Evolutionary conservation across 1,284 basidiomycete species (phyloP), one percentile per base, ranked within the genome.

Genomic region (Ceratobasidium sp.): DNA sequence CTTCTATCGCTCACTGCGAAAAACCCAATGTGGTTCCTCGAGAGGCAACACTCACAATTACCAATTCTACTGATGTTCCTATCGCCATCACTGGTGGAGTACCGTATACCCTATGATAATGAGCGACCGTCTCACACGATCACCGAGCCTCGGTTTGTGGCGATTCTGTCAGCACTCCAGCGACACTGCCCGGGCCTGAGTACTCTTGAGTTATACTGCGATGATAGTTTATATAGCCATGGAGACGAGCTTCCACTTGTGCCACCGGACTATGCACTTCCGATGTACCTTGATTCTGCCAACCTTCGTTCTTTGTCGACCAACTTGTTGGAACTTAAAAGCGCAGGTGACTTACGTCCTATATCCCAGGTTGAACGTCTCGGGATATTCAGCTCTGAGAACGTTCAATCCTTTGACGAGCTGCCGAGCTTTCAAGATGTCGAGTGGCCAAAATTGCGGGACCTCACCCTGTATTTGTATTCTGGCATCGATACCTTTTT

Each of bases 11-110:
- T 59, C 1, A 59, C 57, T 19, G 13, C 37, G 4, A 7, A 29
- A 4, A 59, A 37, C 17, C 34, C 19, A 8, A 19, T 19, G 59
- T 62, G 59, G 59, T 19, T 15, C 22, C 3, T 43, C 22, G 22
- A 32, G 32, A 19, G 11, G 11, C 29, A 32, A 13, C 29, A 9
- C 29, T 13, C 57, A 3, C 32, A 13, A 25, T 34, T 62, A 6
- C 37, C 59, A 43, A 37, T 62, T 6, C 9, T 62, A 34, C 59
- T 44, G 17, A n/a, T 62, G 37, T 62, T 62, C n/a, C 37, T 62
- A n/a, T 62, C 59, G 15, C 59, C 59, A 7, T 62, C 59, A 7
- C n/a, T 62, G 7, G 8, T 15, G 11, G 40, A 43, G 19, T 62
- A 62, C n/a, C 59, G n/a, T n/a, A 43, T 62, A 5, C 37, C 8